Evolutionary conservation across 331 rosid species (phyloP).

Genomic region (Telfairia occidentalis): DNA sequence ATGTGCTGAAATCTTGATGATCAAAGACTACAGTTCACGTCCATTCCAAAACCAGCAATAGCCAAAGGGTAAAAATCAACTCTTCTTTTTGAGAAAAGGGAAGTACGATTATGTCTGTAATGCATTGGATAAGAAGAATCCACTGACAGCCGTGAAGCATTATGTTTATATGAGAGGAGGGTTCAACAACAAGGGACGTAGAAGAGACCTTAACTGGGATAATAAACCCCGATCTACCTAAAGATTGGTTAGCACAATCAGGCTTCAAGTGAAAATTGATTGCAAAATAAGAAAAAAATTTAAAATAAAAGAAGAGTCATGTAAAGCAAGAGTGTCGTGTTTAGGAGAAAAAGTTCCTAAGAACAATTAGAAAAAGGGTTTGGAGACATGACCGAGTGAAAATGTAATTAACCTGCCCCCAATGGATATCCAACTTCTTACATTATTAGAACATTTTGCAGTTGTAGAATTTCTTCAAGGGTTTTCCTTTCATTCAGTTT

Average conservation of each 20-base stretch:
- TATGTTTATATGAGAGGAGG: not conserved
- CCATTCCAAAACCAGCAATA: not conserved
- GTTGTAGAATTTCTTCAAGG: not conserved
- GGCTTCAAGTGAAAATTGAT: not conserved
- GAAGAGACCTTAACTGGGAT: no score
- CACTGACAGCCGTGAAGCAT: not conserved
- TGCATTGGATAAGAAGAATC: not conserved
- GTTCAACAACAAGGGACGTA: not conserved
- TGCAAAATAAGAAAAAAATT: no score
- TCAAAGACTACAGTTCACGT: constrained; percentile 32
- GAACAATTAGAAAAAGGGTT: not conserved
- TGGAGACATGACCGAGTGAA: not conserved
- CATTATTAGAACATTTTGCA: not conserved
- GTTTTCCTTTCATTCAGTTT: not conserved
- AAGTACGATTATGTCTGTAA: not conserved
- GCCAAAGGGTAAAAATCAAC: not conserved
- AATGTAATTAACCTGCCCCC: not conserved
- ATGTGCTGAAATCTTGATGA: constrained; percentile 65
- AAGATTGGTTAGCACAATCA: no score
- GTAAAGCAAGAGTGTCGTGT: not conserved
- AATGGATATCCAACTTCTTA: not conserved
- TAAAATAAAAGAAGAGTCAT: not conserved
- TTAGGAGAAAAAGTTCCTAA: not conserved
- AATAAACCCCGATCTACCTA: not conserved
- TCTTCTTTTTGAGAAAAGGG: not conserved